These are phyloP conservation scores for Nakataea oryzae DNA, from an alignment of 2,329 filamentous ascomycete genomes.

Conservation along the genomic window DNA sequence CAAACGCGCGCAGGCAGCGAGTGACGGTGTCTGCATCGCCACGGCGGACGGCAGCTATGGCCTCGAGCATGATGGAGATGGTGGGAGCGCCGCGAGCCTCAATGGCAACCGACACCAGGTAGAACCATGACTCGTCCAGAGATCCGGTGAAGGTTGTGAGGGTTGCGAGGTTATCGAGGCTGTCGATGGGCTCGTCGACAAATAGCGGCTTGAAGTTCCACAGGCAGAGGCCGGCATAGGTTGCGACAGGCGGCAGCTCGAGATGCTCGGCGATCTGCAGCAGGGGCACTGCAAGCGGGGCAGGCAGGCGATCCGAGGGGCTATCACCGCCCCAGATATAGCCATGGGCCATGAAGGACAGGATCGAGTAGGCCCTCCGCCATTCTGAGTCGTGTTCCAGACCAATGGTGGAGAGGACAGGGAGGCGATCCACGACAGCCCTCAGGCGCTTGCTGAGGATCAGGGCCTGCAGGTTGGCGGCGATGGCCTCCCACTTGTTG, in stretches of 20 bases:
- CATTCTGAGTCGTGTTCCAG: conserved; percentile 82
- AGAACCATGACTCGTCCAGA: conserved; percentile 97
- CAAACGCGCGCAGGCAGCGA: conserved; percentile 67
- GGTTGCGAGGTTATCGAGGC: conserved; percentile 78
- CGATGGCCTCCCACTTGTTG: conserved; percentile 83
- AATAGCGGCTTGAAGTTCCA: conserved; percentile 98
- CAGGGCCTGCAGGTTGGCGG: conserved; percentile 75
- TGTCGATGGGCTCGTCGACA: conserved; percentile 67
- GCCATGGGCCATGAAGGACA: conserved; percentile 85
- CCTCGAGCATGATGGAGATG: conserved; percentile 78
- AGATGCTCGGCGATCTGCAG: conserved; percentile 66
- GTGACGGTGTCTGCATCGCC: conserved; percentile 64
- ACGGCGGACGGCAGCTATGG: conserved; percentile 68
- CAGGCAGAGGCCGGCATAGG: conserved; percentile 81
- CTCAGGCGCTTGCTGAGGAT: conserved; percentile 78
- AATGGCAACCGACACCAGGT: conserved; percentile 88
- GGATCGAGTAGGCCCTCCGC: conserved; percentile 82
- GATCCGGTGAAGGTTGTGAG: conserved; percentile 88
- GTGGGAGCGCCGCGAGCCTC: conserved; percentile 84
- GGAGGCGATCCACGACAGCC: conserved; percentile 67
- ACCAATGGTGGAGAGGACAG: conserved; percentile 71
- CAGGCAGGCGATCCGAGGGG: conserved; percentile 69
- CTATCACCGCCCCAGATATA: conserved; percentile 90
- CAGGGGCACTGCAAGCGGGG: conserved; percentile 74
- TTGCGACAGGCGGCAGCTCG: conserved; percentile 84